These are phyloP conservation scores for Pythium monospermum DNA, from an alignment of 352 stramenopile species.

Conservation along the genomic window DNA sequence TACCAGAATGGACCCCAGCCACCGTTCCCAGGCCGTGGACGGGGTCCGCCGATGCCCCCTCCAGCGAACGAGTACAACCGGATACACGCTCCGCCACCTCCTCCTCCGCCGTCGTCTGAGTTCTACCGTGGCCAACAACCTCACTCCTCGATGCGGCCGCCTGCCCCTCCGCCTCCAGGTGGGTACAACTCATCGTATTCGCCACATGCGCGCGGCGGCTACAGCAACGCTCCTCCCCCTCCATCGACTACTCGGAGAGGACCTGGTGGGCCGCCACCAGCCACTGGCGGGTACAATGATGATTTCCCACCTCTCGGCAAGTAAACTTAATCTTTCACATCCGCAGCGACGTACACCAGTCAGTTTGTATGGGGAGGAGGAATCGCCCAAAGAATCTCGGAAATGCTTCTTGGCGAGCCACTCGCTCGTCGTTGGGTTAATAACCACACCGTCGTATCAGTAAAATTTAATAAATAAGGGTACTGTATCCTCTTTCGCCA, in stretches of 20 bases:
- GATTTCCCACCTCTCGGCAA: conserved; percentile 71
- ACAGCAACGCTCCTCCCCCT: conserved; percentile 15
- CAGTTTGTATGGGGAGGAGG: no score
- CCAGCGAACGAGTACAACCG: no score
- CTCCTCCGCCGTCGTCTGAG: conserved; percentile 12
- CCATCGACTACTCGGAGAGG: conserved; percentile 14
- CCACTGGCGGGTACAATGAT: conserved; percentile 44
- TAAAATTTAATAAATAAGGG: no score
- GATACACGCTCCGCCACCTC: conserved; percentile 4
- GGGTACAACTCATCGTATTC: conserved; percentile 14
- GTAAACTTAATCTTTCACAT: conserved; percentile 2
- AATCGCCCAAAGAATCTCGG: no score
- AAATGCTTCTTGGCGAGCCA: no score
- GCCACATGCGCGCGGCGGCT: conserved; percentile 14
- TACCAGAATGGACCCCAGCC: conserved; percentile 9
- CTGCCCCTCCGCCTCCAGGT: conserved; percentile 7
- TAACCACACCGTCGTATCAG: no score
- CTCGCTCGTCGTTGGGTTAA: no score
- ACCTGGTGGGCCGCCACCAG: conserved; percentile 8
- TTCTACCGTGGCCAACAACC: conserved; percentile 14
- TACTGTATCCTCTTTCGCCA: no score
- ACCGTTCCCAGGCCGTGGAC: conserved; percentile 11
- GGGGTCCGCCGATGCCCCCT: no score
- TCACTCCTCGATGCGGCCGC: background rate
- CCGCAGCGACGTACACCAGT: background rate